These are phyloP conservation scores for Tubosaeta brunneosetosa DNA, from an alignment of 768 basidiomycete species.

Conservation along the genomic window DNA sequence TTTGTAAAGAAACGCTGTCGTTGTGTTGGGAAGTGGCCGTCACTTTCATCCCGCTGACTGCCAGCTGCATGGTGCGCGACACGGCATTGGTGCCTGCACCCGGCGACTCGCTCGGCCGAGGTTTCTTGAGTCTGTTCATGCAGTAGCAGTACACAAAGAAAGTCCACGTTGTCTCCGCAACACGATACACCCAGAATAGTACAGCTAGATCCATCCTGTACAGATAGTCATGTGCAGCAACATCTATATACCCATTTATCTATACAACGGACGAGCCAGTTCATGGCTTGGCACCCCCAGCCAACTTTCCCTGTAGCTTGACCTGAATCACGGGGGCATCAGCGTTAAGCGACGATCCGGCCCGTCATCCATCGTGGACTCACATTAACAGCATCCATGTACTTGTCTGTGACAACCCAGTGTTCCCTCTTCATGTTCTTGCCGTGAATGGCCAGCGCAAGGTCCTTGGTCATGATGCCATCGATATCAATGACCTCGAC, in stretches of 20 bases:
- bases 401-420: constrained; percentile 93
- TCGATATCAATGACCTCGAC: constrained; percentile 89
- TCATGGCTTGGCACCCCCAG: constrained; percentile 20
- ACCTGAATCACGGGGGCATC: constrained; percentile 28
- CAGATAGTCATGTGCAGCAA: constrained; percentile 12
- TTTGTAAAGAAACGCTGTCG: constrained; percentile 1
- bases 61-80: constrained; percentile 32
- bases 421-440: constrained; percentile 88
- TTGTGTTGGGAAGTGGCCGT: not conserved
- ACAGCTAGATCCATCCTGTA: constrained; percentile 19
- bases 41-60: constrained; percentile 10
- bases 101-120: constrained; percentile 6
- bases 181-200: constrained; percentile 13
- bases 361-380: constrained; percentile 26
- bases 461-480: constrained; percentile 94
- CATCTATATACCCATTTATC: constrained; percentile 7
- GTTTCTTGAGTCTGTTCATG: constrained; percentile 27
- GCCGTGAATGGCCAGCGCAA: constrained; percentile 91
- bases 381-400: constrained; percentile 91
- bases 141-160: not conserved
- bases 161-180: not conserved
- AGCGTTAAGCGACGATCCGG: constrained; percentile 1
- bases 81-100: constrained; percentile 1
- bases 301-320: constrained; percentile 44
- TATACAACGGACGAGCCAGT: not conserved